Evolutionary conservation across 371 early-diverging fungal genomes (phyloP).

Genomic region (Gilbertella persicaria): DNA sequence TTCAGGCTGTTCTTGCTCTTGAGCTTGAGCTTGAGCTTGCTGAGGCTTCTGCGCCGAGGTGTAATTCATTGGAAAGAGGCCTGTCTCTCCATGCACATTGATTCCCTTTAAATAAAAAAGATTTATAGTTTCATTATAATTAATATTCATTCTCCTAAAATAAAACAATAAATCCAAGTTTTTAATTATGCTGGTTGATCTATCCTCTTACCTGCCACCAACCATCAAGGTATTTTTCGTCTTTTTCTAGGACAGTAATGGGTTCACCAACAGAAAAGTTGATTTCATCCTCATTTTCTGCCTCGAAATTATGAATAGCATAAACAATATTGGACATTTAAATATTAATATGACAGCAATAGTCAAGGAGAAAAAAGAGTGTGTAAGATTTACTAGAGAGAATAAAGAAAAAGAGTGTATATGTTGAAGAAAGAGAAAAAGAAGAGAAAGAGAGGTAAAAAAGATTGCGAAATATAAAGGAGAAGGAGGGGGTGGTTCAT

Average conservation of each 20-base stretch:
- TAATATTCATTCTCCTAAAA: neutral
- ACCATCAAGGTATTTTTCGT: constrained; percentile 79
- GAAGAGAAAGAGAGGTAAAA: constrained; percentile 1
- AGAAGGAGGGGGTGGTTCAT: neutral
- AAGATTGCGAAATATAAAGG: neutral
- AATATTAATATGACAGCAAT: neutral
- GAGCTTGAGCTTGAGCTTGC: neutral
- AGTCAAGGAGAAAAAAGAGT: neutral
- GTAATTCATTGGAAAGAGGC: constrained; percentile 80
- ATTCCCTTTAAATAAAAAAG: constrained; percentile 33
- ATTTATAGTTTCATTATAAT: neutral
- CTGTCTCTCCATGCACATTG: constrained; percentile 66
- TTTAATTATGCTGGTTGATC: too few species aligned
- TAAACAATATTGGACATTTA: constrained; percentile 57
- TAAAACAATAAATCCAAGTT: neutral
- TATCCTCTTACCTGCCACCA: constrained; percentile 78
- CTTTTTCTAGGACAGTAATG: constrained; percentile 74
- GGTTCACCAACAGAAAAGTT: constrained; percentile 69
- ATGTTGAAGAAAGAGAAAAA: neutral
- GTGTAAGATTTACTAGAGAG: constrained; percentile 1
- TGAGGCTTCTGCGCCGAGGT: constrained; percentile 39
- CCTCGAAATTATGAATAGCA: constrained; percentile 67
- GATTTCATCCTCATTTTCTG: constrained; percentile 81
- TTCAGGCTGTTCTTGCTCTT: neutral
- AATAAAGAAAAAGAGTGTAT: neutral